phyloP scores from a whole-genome alignment of 2,329 filamentous ascomycete species.

The Fusarium verrucosum region DNA sequence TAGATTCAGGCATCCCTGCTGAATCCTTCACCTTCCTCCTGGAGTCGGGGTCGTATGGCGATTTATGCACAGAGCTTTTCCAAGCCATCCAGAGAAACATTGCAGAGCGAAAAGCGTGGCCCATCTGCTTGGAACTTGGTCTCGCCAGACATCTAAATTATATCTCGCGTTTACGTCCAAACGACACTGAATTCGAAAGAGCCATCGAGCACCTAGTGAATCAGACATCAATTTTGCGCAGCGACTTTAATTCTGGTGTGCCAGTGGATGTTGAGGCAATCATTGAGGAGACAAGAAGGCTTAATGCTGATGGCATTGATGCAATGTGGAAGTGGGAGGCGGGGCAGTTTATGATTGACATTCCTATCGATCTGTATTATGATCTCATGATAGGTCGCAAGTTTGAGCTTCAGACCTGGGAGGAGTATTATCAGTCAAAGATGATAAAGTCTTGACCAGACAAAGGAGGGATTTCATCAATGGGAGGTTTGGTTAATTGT shows the following conservation, averaged over 20 bases:
- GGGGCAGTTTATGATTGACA: rapidly evolving
- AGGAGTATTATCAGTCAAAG: neutral
- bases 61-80: neutral
- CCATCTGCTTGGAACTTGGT: neutral
- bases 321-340: rapidly evolving
- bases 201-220: rapidly evolving
- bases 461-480: too few relatives aligned
- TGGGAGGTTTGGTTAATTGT: too few relatives aligned
- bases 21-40: neutral
- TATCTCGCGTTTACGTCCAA: too few relatives aligned
- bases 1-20: neutral
- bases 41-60: neutral
- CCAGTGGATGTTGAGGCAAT: neutral
- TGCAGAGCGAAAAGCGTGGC: neutral
- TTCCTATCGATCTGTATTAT: rapidly evolving
- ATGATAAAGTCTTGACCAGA: neutral
- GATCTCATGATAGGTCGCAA: neutral
- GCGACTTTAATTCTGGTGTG: neutral
- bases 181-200: neutral
- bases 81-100: neutral
- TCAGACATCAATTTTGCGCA: neutral
- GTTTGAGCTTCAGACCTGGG: neutral
- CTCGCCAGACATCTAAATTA: too few relatives aligned
- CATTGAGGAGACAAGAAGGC: neutral
- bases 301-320: rapidly evolving